These are phyloP conservation scores for Yamadazyma aaseri DNA, from an alignment of 1,139 yeast species.

Conservation along the genomic window DNA sequence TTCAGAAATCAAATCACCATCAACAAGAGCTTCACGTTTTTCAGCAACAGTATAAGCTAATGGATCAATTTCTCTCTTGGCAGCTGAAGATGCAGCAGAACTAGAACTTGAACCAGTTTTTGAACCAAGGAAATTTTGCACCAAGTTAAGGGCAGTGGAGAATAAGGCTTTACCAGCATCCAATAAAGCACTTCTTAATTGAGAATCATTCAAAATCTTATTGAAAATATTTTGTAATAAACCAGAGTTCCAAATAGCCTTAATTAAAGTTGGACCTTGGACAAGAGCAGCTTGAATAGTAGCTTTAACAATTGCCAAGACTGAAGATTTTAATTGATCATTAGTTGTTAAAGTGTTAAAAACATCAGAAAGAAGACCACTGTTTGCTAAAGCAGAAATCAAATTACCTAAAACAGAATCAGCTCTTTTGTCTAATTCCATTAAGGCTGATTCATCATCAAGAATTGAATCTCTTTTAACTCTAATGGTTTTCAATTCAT, in stretches of 20 bases:
- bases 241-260: constrained; percentile 47
- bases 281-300: constrained; percentile 37
- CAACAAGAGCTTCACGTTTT: constrained; percentile 12
- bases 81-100: constrained; percentile 5
- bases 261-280: constrained; percentile 44
- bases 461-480: constrained; percentile 35
- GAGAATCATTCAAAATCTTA: constrained; percentile 32
- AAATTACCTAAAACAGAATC: constrained; percentile 38
- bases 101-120: constrained; percentile 19
- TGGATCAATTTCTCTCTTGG: constrained; percentile 1
- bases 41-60: constrained; percentile 2
- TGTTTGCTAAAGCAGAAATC: constrained; percentile 35
- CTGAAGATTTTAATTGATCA: constrained; percentile 25
- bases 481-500: constrained; percentile 32
- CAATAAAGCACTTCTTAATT: constrained; percentile 36
- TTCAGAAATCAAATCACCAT: constrained; percentile 29
- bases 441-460: constrained; percentile 27
- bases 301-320: constrained; percentile 29
- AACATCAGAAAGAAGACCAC: constrained; percentile 41
- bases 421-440: constrained; percentile 38
- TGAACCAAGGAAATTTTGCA: constrained; percentile 22
- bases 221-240: constrained; percentile 35
- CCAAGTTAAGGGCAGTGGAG: constrained; percentile 31
- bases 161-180: constrained; percentile 36
- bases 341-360: constrained; percentile 38